Percentiles rank a stretch among this genome's conserved stretches.
Evolutionary conservation across 345 rosid genomes (phyloP).

Genomic region (Mallotus nudiflorus): DNA sequence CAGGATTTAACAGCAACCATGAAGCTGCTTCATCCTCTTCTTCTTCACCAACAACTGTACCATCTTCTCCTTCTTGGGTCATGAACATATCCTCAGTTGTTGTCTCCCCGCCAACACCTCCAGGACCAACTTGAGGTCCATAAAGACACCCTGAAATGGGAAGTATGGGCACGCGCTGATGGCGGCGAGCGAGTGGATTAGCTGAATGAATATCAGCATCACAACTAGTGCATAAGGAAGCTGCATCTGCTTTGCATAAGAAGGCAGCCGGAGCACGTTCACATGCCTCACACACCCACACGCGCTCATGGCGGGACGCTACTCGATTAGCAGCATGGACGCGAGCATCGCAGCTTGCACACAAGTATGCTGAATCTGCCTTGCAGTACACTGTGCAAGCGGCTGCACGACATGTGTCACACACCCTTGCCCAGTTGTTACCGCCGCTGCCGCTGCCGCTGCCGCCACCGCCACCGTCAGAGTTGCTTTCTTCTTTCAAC

Average conservation of each 20-base stretch:
- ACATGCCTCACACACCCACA: conserved; percentile 74
- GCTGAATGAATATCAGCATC: conserved; percentile 89
- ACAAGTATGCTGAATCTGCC: conserved; percentile 77
- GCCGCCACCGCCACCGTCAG: conserved; percentile 30
- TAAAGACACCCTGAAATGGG: conserved; percentile 49
- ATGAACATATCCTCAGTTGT: conserved; percentile 32
- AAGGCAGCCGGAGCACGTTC: conserved; percentile 88
- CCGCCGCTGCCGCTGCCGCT: conserved; percentile 40
- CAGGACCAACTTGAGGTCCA: conserved; percentile 28
- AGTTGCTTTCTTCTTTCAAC: conserved; percentile 65
- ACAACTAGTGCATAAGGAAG: conserved; percentile 75
- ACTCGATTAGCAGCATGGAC: conserved; percentile 70
- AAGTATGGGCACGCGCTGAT: conserved; percentile 73
- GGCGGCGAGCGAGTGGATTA: conserved; percentile 90
- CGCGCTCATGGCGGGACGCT: conserved; percentile 94
- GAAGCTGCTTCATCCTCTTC: conserved; percentile 81
- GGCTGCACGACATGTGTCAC: conserved; percentile 74
- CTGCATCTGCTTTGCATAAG: conserved; percentile 88
- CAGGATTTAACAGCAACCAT: conserved; percentile 69
- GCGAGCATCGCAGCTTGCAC: conserved; percentile 64
- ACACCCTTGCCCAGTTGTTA: conserved; percentile 60
- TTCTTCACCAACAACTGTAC: conserved; percentile 42
- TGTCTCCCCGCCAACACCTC: conserved; percentile 8
- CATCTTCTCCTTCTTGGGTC: conserved; percentile 34
- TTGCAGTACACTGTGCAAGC: conserved; percentile 81